Percentiles rank a stretch among this genome's conserved stretches.
Evolutionary conservation across 768 basidiomycete species (phyloP).

Genomic region (Russula abietina): DNA sequence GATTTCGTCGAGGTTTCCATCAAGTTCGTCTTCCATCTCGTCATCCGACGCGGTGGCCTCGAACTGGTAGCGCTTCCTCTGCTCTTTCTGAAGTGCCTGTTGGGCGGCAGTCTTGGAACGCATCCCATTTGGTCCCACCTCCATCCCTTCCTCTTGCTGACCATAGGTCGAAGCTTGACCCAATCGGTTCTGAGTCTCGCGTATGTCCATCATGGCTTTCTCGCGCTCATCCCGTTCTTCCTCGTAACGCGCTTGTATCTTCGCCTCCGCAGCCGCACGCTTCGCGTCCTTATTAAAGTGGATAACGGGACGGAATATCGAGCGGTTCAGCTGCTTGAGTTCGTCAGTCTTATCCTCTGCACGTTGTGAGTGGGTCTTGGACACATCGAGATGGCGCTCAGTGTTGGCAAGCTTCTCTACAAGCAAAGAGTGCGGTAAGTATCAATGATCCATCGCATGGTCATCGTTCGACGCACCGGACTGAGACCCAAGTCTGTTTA

Average conservation of each 20-base stretch:
- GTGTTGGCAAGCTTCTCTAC: constrained; percentile 87
- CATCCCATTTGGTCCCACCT: constrained; percentile 35
- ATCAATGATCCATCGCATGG: background rate
- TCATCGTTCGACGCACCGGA: constrained; percentile 60
- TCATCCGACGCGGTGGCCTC: constrained; percentile 88
- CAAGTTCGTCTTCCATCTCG: constrained; percentile 90
- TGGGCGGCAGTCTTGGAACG: constrained; percentile 48
- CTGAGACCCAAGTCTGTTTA: constrained; percentile 81
- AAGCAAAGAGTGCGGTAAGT: constrained; percentile 11
- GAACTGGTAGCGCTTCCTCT: constrained; percentile 82
- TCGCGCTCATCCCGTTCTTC: constrained; percentile 82
- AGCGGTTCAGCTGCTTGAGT: constrained; percentile 88
- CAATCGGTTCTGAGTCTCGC: constrained; percentile 81
- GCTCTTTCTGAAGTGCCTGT: constrained; percentile 53
- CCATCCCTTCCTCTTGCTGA: constrained; percentile 42
- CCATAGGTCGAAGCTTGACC: constrained; percentile 67
- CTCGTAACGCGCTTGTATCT: constrained; percentile 78
- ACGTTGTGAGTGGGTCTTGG: constrained; percentile 78
- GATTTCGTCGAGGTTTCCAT: constrained; percentile 86
- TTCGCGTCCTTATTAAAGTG: constrained; percentile 92
- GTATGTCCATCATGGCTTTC: constrained; percentile 77
- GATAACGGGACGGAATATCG: constrained; percentile 90
- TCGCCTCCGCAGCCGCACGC: constrained; percentile 78
- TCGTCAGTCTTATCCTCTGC: constrained; percentile 94
- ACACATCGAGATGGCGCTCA: constrained; percentile 88